Percentiles rank a stretch among this genome's conserved stretches.
phyloP scores from a whole-genome alignment of 345 rosid species.

The Camelina neglecta region DNA sequence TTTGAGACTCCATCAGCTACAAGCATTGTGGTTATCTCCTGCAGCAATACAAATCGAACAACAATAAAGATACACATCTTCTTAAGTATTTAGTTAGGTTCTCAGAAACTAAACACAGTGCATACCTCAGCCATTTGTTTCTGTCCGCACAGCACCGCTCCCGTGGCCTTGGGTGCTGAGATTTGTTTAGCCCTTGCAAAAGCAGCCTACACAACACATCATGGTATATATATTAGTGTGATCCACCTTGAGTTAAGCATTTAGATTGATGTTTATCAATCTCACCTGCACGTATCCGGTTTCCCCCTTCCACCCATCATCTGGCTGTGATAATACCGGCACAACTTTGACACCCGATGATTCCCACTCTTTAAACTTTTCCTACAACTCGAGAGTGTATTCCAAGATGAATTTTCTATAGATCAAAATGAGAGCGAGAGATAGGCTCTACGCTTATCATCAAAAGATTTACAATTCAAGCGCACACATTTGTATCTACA shows the following conservation, averaged over 20 bases:
- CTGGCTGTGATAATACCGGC: constrained; percentile 92
- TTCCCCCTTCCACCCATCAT: constrained; percentile 82
- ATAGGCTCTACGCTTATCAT: background rate
- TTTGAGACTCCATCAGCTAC: constrained; percentile 72
- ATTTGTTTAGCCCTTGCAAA: constrained; percentile 72
- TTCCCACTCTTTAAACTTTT: constrained; percentile 92
- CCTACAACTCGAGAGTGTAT: constrained; percentile 50
- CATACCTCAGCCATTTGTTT: constrained; percentile 95
- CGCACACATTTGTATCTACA: background rate
- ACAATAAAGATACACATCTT: constrained; percentile 13
- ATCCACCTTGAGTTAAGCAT: constrained; percentile 1
- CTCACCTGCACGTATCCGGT: constrained; percentile 90
- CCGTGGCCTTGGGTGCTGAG: constrained; percentile 61
- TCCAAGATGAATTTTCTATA: background rate
- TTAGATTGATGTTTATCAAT: constrained; percentile 2
- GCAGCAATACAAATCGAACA: constrained; percentile 41
- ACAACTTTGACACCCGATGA: constrained; percentile 79
- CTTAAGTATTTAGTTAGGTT: constrained; percentile 7
- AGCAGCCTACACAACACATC: constrained; percentile 71
- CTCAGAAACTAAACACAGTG: constrained; percentile 5
- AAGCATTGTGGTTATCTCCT: constrained; percentile 87
- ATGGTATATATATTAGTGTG: constrained; percentile 6
- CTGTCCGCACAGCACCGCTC: constrained; percentile 91
- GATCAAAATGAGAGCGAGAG: background rate
- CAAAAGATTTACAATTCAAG: background rate